Base-by-base conservation (phyloP, 768 basidiomycete species). In the Boletus reticuloceps region DNA sequence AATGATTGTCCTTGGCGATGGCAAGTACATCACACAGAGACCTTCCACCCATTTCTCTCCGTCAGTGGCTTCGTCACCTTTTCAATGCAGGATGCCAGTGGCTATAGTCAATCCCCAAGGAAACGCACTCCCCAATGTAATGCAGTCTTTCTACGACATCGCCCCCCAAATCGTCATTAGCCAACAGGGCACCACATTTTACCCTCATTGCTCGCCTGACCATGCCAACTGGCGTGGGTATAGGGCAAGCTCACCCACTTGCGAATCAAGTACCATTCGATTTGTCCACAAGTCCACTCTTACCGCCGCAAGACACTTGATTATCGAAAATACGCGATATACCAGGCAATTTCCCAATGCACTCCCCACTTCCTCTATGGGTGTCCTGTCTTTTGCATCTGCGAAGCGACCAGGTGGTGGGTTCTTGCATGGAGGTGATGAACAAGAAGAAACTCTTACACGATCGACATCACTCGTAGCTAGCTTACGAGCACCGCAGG, bases 361-460 rank as follows among this genome's bases (percentile, higher is more conserved):
- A 14, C 56, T 56, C 31, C 64, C 68, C n/a, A 59, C 54, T 9
- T 67, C 69, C 12, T 64, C 60, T 13, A 55, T 77, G 22, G 77
- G 77, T 25, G 62, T 78, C n/a, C 62, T 78, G 6, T 78, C 77
- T 40, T 76, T 71, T 62, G 74, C 75, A 11, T 77, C 75, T 45
- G 69, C 76, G 13, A 78, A 75, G 63, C 74, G 73, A 54, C 74
- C 76, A 13, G 76, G 75, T 27, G 77, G 78, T 31, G 75, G 75
- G n/a, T 78, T 71, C 55, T 59, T 77, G 44, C 71, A 71, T 38
- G 79, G 79, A 37, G 76, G 75, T 14, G 71, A 77, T 53, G 79
- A 78, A 47, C 78, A 78, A 62, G 78, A 79, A 45, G 78, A 79
- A 60, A 56, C 53, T 19, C 65, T 80, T 44, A 74, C 76, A 45